phyloP scores from a whole-genome alignment of 495 filamentous ascomycete genomes.

The Thozetella sp. region DNA sequence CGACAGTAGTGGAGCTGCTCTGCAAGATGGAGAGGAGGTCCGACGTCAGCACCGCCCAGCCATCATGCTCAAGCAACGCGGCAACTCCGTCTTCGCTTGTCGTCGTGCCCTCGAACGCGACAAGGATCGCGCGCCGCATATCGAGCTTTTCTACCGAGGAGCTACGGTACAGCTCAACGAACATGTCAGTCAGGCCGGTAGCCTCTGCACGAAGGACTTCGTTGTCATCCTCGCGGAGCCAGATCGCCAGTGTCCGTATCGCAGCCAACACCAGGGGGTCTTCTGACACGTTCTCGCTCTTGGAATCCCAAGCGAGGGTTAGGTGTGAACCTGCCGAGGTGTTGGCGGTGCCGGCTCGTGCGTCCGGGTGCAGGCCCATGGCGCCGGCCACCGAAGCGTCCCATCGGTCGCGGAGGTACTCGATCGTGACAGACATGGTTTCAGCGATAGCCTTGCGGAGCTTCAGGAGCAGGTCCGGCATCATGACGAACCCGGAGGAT shows the following conservation, averaged over 20 bases:
- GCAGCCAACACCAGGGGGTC: constrained; percentile 53
- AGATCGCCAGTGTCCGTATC: constrained; percentile 54
- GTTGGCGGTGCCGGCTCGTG: constrained; percentile 27
- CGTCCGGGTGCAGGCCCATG: constrained; percentile 51
- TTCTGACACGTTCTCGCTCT: constrained; percentile 30
- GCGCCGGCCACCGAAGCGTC: constrained; percentile 58
- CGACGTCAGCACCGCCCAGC: constrained; percentile 46
- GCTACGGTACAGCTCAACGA: constrained; percentile 54
- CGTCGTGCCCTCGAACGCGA: constrained; percentile 53
- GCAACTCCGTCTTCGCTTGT: constrained; percentile 42
- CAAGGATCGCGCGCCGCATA: constrained; percentile 51
- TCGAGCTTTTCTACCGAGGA: constrained; percentile 30
- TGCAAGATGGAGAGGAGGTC: constrained; percentile 47
- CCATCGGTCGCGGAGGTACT: constrained; percentile 67
- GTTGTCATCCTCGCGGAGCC: constrained; percentile 66
- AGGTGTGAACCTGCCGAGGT: constrained; percentile 32
- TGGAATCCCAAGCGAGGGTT: constrained; percentile 54
- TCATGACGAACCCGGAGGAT: constrained; percentile 26
- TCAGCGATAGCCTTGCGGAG: constrained; percentile 59
- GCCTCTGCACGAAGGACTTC: constrained; percentile 53
- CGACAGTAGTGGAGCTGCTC: constrained; percentile 6
- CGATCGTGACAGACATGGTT: constrained; percentile 58
- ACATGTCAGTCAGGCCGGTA: constrained; percentile 57
- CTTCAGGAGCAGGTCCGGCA: constrained; percentile 57
- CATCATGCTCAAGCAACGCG: constrained; percentile 39